A percentile compares a stretch with the other conserved stretches of the same genome.
Conservation (phyloP, 768 basidiomycete species). For the Crepidotus variabilis region DNA sequence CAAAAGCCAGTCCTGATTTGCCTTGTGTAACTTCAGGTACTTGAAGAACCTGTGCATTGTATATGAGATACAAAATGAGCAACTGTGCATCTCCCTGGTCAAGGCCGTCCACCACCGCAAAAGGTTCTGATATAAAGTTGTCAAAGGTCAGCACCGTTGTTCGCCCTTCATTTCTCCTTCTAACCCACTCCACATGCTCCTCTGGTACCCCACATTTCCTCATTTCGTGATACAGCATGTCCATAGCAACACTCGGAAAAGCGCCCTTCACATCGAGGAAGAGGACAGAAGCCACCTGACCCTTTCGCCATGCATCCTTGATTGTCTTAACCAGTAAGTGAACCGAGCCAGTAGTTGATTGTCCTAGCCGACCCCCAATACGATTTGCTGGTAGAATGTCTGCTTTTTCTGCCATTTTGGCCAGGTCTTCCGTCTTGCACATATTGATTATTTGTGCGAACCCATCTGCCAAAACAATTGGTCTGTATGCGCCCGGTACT, state of each 20-base stretch:
- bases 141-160: slow-evolving; percentile 6
- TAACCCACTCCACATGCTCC: slow-evolving; percentile 14
- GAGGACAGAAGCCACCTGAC: slow-evolving; percentile 23
- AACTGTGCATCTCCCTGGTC: slow-evolving; percentile 15
- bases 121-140: background rate
- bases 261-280: slow-evolving; percentile 36
- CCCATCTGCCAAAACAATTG: slow-evolving; percentile 25
- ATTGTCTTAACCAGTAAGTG: slow-evolving; percentile 25
- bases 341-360: slow-evolving; percentile 26
- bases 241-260: slow-evolving; percentile 26
- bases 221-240: slow-evolving; percentile 23
- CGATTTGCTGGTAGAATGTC: slow-evolving; percentile 20
- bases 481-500: slow-evolving; percentile 26
- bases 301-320: slow-evolving; percentile 30
- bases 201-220: slow-evolving; percentile 17
- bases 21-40: too few relatives aligned
- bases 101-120: slow-evolving; percentile 8
- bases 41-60: slow-evolving; percentile 20
- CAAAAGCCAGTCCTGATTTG: too few relatives aligned
- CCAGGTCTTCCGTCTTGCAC: slow-evolving; percentile 18
- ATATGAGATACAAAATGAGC: slow-evolving; percentile 17
- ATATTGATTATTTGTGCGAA: slow-evolving; percentile 15
- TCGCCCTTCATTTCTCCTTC: slow-evolving; percentile 10
- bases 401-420: slow-evolving; percentile 3
- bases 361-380: slow-evolving; percentile 23